Evolutionary conservation across 441 rosid genomes (phyloP).

Genomic region (Corymbia calophylla): DNA sequence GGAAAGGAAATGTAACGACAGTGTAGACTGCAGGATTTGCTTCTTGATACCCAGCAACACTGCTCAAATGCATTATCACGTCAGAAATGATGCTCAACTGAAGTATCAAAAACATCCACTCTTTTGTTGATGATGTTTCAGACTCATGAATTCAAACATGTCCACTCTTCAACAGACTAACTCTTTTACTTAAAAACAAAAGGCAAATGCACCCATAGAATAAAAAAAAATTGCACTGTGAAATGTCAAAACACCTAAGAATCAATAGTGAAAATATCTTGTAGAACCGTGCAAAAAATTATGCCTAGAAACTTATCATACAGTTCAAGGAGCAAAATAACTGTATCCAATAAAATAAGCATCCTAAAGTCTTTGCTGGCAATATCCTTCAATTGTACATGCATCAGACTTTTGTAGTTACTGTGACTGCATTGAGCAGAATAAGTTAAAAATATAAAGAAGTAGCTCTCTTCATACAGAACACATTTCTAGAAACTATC

Average conservation of each 20-base stretch:
- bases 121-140: background rate
- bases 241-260: background rate
- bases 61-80: constrained; percentile 23
- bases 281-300: background rate
- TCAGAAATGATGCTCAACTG: background rate
- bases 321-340: background rate
- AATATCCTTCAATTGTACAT: background rate
- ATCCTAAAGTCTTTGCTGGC: background rate
- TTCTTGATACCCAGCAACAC: constrained; percentile 94
- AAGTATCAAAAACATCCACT: background rate
- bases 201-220: background rate
- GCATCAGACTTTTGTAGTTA: background rate
- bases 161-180: background rate
- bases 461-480: background rate
- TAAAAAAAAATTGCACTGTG: background rate
- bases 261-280: background rate
- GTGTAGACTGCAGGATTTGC: constrained; percentile 94
- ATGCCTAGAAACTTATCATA: background rate
- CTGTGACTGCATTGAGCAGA: background rate
- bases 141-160: background rate
- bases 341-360: background rate
- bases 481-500: background rate
- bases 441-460: background rate
- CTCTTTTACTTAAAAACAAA: background rate
- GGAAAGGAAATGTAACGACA: constrained; percentile 85